Evolutionary conservation across 352 stramenopile genomes (phyloP), one percentile per base, ranked within the genome.

Genomic region (Phytopythium montanum): DNA sequence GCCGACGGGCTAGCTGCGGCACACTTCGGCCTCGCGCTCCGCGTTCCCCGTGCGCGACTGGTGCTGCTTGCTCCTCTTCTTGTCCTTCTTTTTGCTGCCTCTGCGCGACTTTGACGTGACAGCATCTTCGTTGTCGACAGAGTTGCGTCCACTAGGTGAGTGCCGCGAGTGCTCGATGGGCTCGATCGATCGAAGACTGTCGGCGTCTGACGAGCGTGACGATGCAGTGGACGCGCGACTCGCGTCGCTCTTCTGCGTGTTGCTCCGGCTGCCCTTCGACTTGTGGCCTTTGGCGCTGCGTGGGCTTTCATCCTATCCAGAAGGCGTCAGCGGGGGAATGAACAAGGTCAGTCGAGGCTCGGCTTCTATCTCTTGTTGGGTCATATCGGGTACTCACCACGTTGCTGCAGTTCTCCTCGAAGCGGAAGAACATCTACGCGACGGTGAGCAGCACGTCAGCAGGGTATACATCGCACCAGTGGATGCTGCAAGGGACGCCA

Each of bases 381-480:
- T 44, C 14, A 6, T 6, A 13, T 36, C 3, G 31, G 5, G 12
- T 36, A 75, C 73, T 54, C 61, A 90, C 81, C 68, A 81, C 72
- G 26, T 81, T 59, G 23, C 79, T 65, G 55, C 81, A 90, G 66
- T 90, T 69, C 26, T 75, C 67, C 34, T 87, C 81, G 51, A 90
- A 88, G n/a, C 49, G 51, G 49, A 88, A 76, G 59, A 90, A 88
- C 42, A 38, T 54, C 74, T 87, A 55, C 1, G n/a, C 19, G 19
- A 39, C 3, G 28, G 54, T 26, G 16, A 5, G 7, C n/a, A 46
- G 25, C 12, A 23, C 33, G 16, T 54, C 19, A 56, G 21, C 31
- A 54, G 34, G n/a, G n/a, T 23, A 7, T 16, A 31, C 2, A 25
- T 52, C 42, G 14, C 42, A 31, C 18, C 21, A 23, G 19, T 21